These are phyloP conservation scores for Trichoderma cornu-damae DNA, from an alignment of 2,329 filamentous ascomycete species.

Conservation along the genomic window DNA sequence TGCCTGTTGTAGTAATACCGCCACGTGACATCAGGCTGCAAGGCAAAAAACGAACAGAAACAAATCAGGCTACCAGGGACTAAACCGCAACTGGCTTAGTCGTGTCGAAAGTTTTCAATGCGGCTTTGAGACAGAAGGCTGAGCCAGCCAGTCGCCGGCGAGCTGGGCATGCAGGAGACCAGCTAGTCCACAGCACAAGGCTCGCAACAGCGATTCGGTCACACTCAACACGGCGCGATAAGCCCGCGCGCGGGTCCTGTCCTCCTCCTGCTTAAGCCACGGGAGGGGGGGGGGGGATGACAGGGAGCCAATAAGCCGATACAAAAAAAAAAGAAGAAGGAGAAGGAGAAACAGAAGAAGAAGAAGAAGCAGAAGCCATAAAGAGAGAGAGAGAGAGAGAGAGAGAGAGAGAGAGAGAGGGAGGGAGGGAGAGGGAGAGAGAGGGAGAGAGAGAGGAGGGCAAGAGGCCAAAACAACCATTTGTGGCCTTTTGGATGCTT, in stretches of 20 bases:
- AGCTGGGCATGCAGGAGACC: conserved; percentile 9
- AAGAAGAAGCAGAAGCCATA: no score
- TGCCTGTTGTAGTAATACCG: neutral
- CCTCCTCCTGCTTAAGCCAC: neutral
- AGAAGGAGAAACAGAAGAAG: neutral
- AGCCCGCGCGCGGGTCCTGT: neutral
- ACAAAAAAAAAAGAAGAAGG: neutral
- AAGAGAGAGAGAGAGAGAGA: no score
- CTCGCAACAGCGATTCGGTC: conserved; percentile 4
- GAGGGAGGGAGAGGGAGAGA: no score
- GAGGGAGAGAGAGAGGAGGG: no score
- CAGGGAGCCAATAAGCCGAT: no score
- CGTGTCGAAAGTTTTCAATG: neutral
- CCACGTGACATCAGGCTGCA: neutral
- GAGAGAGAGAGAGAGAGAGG: no score
- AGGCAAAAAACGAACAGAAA: neutral
- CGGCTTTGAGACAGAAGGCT: conserved; percentile 12
- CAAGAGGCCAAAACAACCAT: no score
- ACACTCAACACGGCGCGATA: conserved; percentile 7
- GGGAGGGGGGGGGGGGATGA: no score
- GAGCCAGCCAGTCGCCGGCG: conserved; percentile 6
- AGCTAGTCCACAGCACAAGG: conserved; percentile 7
- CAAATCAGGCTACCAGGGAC: conserved; percentile 7
- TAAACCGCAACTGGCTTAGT: neutral
- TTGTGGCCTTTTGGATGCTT: no score